Base-by-base conservation (phyloP, 768 basidiomycete species). In the Mycena galopus region DNA sequence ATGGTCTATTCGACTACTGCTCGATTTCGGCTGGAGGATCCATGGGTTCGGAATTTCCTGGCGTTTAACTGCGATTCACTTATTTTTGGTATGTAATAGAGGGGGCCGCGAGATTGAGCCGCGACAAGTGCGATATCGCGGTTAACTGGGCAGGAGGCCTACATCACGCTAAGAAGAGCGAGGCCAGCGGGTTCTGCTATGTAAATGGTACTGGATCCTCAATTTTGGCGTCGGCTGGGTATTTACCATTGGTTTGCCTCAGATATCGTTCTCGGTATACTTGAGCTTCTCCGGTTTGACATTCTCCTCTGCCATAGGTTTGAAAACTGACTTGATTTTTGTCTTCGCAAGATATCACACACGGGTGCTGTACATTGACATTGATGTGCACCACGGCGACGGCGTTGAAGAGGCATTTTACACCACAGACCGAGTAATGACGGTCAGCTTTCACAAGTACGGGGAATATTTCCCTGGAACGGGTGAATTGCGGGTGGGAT, bases 361-460 rank as follows among this genome's bases (percentile, higher is more conserved):
- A 16, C 90, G 98, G 37, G 98, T 99, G 32, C 87, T 99, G 25
- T 99, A 99, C 82, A 96, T 99, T 76, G 98, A 99, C 79, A 97
- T 99, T 69, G 98, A 99, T 79, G 95, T 98, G 1, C 98, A 99
- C 80, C 98, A 99, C 73, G 98, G 98, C 19, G 98, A 99, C 81
- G 98, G 98, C 51, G 98, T 99, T 27, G 98, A 99, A 80, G 98
- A 99, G 82, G 98, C 98, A 0, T 99, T 99, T 81, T 99, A 99
- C 82, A 97, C 96, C 4, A 99, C 98, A 25, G 97, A 99, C 80
- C 89, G 98, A 53, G 98, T 99, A 67, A 99, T 99, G 98, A 99
- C 97, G 0, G 92, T 92, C 78, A 96, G 95, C 77, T 98, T 99
- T 83, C 98, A 99, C 81, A 98, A 99, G 82, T 99, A 98, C 75